Base-by-base conservation (phyloP, 2,329 filamentous ascomycete genomes). In the Aspergillus novoparasiticus region DNA sequence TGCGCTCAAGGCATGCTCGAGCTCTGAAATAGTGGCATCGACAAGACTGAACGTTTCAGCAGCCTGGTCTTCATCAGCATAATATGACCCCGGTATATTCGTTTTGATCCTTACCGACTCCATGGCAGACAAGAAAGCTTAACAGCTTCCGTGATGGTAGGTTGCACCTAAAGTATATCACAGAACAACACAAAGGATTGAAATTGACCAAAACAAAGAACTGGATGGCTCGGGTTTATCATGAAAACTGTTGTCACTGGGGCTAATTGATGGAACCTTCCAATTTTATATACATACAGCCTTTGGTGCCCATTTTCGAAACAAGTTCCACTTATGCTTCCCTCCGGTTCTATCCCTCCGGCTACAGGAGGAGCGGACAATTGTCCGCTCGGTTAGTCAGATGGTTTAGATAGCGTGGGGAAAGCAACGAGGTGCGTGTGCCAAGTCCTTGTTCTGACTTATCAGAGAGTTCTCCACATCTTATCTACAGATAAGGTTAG, bases 11-110 rank as follows among this genome's bases (percentile, higher is more conserved):
- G 82, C 83, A 50, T 73, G 53, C 55, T 78, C 73, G 1, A 85
- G 77, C 36, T 83, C 78, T 5, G 73, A 69, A 55, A 85, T 83
- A 61, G 73, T 80, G 43, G 82, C 81, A 67, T 85, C 83, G n/a
- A 84, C 76, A 30, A 84, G 74, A 60, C 54, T 70, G 36, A 72
- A 65, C 6, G 50, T 21, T 41, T 59, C 23, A 26, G 50, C n/a
- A 19, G 50, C 30, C 62, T 64, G 12, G 28, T 11, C 19, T 34
- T n/a, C 46, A 19, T 51, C 4, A 51, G 48, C 28, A 51, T 34
- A 32, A 26, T 32, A 21, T 51, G 19, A 3, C 28, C 28, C 34
- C 5, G 28, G 48, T 6, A 34, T n/a, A 32, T n/a, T 3, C 9
- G 4, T 21, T 11, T 10, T 51, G 28, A n/a, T 5, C 10, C 51